phyloP scores from a whole-genome alignment of 2,329 filamentous ascomycete species.

The Nemania sp. region DNA sequence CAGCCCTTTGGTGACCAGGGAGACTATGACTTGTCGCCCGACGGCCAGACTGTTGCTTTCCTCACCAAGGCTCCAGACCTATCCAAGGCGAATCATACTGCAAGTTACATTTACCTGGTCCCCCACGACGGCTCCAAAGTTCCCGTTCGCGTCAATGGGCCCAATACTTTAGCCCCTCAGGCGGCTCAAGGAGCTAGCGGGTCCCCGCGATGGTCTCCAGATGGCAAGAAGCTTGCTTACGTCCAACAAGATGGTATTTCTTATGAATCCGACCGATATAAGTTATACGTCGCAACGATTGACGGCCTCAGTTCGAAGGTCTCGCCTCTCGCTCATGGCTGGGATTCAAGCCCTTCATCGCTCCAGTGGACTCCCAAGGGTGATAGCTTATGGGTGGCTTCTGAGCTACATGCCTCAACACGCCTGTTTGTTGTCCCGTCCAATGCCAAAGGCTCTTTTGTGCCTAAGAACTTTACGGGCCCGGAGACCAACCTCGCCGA shows the following conservation, averaged over 20 bases:
- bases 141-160: slow-evolving; percentile 34
- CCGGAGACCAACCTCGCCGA: slow-evolving; percentile 32
- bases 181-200: slow-evolving; percentile 32
- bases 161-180: slow-evolving; percentile 25
- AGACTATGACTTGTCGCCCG: slow-evolving; percentile 35
- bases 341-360: slow-evolving; percentile 35
- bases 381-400: slow-evolving; percentile 29
- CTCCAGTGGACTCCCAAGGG: slow-evolving; percentile 28
- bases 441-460: slow-evolving; percentile 31
- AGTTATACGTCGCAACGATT: slow-evolving; percentile 29
- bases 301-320: slow-evolving; percentile 27
- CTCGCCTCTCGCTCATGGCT: slow-evolving; percentile 24
- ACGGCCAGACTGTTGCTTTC: slow-evolving; percentile 33
- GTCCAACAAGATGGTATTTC: slow-evolving; percentile 32
- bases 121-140: slow-evolving; percentile 32
- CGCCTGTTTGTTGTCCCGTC: slow-evolving; percentile 27
- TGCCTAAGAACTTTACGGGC: slow-evolving; percentile 35
- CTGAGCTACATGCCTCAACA: slow-evolving; percentile 33
- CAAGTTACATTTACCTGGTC: slow-evolving; percentile 36
- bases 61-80: slow-evolving; percentile 36
- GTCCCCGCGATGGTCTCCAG: slow-evolving; percentile 33
- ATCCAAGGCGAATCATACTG: slow-evolving; percentile 34
- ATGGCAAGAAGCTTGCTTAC: slow-evolving; percentile 35
- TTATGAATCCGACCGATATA: slow-evolving; percentile 34
- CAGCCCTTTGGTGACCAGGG: slow-evolving; percentile 36